Conservation (phyloP, 2,329 filamentous ascomycete species). For the Ophidiomyces ophidiicola region DNA sequence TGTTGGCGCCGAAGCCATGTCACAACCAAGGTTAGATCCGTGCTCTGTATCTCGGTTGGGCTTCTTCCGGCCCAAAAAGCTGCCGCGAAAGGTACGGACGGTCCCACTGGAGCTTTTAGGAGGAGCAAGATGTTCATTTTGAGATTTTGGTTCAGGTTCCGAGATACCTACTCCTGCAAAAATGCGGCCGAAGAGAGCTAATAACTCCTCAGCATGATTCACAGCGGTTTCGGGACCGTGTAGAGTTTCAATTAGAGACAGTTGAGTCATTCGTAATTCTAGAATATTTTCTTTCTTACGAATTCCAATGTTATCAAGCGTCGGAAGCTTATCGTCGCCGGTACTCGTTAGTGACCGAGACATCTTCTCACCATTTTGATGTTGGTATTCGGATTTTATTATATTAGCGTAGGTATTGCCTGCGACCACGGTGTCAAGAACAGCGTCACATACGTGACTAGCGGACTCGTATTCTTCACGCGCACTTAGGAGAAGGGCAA, state of each 20-base stretch:
- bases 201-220: conserved; percentile 72
- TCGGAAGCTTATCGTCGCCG: neutral
- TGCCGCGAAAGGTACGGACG: conserved; percentile 56
- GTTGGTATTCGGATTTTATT: conserved; percentile 37
- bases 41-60: conserved; percentile 35
- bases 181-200: conserved; percentile 67
- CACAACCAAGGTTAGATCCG: conserved; percentile 31
- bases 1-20: conserved; percentile 16
- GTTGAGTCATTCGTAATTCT: conserved; percentile 92
- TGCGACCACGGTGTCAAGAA: conserved; percentile 78
- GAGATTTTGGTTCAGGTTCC: conserved; percentile 17
- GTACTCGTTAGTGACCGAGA: neutral
- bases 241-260: conserved; percentile 67
- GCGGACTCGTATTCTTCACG: conserved; percentile 75
- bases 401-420: conserved; percentile 55
- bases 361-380: conserved; percentile 18
- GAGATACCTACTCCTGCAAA: conserved; percentile 53
- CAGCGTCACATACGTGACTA: conserved; percentile 71
- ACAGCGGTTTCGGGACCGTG: conserved; percentile 78
- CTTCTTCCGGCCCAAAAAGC: conserved; percentile 59
- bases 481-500: conserved; percentile 74
- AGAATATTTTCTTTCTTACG: conserved; percentile 76
- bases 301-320: conserved; percentile 65
- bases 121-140: conserved; percentile 38
- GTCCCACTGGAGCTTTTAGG: conserved; percentile 62